Evolutionary conservation across 179 eudicot genomes (phyloP).

Genomic region (Camellia oleifera): DNA sequence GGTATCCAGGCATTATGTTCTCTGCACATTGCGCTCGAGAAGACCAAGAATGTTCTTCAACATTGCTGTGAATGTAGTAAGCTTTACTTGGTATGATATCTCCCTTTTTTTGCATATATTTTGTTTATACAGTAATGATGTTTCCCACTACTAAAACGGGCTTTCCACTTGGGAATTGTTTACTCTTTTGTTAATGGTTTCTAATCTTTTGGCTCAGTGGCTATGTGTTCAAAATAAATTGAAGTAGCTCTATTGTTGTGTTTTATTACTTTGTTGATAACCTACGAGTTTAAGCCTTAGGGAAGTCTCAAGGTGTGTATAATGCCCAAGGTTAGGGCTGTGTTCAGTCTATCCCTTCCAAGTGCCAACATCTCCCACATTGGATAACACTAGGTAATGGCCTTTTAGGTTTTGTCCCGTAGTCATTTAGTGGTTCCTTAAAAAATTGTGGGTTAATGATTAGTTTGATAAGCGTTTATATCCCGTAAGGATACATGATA

Average conservation of each 20-base stretch:
- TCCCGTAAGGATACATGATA: background rate
- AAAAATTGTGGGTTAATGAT: background rate
- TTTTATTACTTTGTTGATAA: background rate
- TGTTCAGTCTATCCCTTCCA: background rate
- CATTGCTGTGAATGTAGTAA: slow-evolving; percentile 96
- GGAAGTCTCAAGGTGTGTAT: background rate
- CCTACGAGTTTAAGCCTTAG: background rate
- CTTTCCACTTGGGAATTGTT: background rate
- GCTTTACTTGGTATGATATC: slow-evolving; percentile 75
- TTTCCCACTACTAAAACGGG: background rate
- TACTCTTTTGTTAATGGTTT: background rate
- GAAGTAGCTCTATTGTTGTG: background rate
- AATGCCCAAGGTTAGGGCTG: background rate
- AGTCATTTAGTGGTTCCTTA: slow-evolving; percentile 6
- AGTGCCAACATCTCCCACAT: background rate
- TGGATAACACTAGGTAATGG: background rate
- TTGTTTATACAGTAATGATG: background rate
- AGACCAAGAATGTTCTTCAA: slow-evolving; percentile 83
- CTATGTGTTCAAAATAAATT: too few relatives aligned
- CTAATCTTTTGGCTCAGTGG: background rate
- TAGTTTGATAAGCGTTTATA: background rate
- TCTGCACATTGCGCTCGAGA: slow-evolving; percentile 90
- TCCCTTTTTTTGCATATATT: background rate
- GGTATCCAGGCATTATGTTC: slow-evolving; percentile 97
- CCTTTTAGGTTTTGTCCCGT: background rate